These are phyloP conservation scores for Auricularia sp. DNA, from an alignment of 768 basidiomycete genomes.

Conservation along the genomic window DNA sequence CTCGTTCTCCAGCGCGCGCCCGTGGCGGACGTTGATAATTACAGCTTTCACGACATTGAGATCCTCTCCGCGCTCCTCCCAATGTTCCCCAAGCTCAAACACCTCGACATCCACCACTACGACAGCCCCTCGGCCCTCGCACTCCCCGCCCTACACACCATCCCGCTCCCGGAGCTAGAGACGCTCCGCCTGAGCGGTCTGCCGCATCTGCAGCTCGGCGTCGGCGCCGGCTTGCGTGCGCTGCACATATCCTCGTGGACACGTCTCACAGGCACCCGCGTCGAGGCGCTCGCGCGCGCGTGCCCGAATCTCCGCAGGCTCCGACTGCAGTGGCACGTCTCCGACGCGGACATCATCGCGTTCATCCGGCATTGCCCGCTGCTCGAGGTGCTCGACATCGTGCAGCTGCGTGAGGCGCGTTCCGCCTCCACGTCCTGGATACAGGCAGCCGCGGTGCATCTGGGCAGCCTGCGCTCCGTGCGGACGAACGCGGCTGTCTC, in stretches of 20 bases:
- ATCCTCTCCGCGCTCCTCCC: not conserved
- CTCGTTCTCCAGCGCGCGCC: not conserved
- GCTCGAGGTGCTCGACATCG: not conserved
- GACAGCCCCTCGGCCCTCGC: not conserved
- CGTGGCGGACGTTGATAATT: not conserved
- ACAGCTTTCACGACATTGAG: not conserved
- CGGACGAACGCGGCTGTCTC: not conserved
- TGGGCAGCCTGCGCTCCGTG: not conserved
- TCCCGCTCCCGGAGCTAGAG: not conserved
- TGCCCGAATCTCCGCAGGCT: not conserved
- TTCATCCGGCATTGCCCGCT: not conserved
- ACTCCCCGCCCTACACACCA: not conserved
- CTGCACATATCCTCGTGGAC: not conserved
- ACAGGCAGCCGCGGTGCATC: not conserved
- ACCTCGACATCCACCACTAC: not conserved
- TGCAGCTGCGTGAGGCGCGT: not conserved
- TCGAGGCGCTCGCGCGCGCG: not conserved
- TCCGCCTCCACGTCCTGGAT: not conserved
- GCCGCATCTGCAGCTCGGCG: not conserved
- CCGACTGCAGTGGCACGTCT: not conserved
- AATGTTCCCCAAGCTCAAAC: not conserved
- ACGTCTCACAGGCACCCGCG: not conserved
- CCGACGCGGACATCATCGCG: not conserved
- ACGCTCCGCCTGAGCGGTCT: not conserved
- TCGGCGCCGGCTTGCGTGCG: not conserved